Base-by-base conservation (phyloP, 345 rosid species). In the Populus ilicifolia region DNA sequence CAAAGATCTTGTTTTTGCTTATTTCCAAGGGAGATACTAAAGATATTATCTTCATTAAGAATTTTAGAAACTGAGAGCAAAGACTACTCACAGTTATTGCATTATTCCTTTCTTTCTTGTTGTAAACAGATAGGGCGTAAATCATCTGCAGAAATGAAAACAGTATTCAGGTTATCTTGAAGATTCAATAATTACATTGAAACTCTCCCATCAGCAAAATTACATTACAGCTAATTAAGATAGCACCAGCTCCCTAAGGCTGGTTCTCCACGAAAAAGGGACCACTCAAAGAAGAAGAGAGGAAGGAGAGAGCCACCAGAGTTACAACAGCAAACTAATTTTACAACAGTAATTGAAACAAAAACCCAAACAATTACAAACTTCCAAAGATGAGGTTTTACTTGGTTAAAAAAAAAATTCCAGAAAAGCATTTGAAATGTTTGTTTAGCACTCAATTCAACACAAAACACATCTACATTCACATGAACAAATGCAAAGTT, bases 51-150 rank as follows among this genome's bases (percentile, higher is more conserved):
- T 48, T 59, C 39, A 41, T 54, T 25, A 62, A 46, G 41, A 30
- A 61, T 36, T 75, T 18, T 23, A 76, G 29, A 33, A 54, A 64
- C 41, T 7, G 54, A 75, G 75, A 80, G 78, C 50, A 84, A 79
- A 74, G 76, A 72, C 63, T 25, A 79, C 89, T 75, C 80, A 92
- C 98, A 87, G 90, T 93, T 80, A 93, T 87, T 75, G 95, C 88
- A 35, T 93, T 93, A 82, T 85, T 33, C 79, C 91, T 96, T 85
- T 93, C 98, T 84, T 93, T 96, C 88, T 91, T 93, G 97, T 90
- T 92, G 85, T 96, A 92, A 18, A 93, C 88, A 43, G 90, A 96
- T 75, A 96, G 85, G 75, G 92, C 98, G 20, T 93, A 96, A 74
- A 96, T 90, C 99, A 92, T 93, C 98, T 96, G 98, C 84, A 83